These are phyloP conservation scores for Coniella lustricola DNA, from an alignment of 2,329 filamentous ascomycete species.

Conservation along the genomic window DNA sequence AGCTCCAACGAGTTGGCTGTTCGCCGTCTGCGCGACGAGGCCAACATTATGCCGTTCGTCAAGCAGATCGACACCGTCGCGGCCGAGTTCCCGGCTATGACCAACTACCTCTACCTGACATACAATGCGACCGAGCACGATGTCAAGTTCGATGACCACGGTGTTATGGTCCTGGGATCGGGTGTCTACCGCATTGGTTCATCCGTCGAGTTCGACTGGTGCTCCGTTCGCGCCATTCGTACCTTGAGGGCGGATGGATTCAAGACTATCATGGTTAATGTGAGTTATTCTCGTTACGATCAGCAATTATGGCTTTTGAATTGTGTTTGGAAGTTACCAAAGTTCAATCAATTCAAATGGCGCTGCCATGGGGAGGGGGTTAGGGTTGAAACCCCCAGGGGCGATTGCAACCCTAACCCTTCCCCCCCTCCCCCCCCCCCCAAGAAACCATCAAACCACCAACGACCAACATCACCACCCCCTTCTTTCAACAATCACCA, in stretches of 20 bases:
- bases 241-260: slow-evolving; percentile 76
- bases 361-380: too few species aligned
- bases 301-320: background rate
- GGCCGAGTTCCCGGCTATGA: slow-evolving; percentile 88
- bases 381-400: too few species aligned
- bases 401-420: slow-evolving; percentile 7
- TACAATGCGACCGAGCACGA: slow-evolving; percentile 90
- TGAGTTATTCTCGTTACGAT: slow-evolving; percentile 14
- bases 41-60: slow-evolving; percentile 78
- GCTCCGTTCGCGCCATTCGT: slow-evolving; percentile 87
- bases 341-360: too few species aligned
- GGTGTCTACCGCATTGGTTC: slow-evolving; percentile 97
- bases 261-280: slow-evolving; percentile 94
- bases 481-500: too few species aligned
- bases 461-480: too few species aligned
- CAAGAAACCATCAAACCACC: background rate
- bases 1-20: slow-evolving; percentile 90
- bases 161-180: slow-evolving; percentile 92
- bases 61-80: slow-evolving; percentile 99
- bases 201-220: slow-evolving; percentile 99
- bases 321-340: background rate
- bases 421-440: background rate
- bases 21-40: slow-evolving; percentile 74
- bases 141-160: slow-evolving; percentile 76
- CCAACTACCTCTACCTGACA: slow-evolving; percentile 94